phyloP scores from a whole-genome alignment of 169 alveolate genomes.

The Plasmodium inui region DNA sequence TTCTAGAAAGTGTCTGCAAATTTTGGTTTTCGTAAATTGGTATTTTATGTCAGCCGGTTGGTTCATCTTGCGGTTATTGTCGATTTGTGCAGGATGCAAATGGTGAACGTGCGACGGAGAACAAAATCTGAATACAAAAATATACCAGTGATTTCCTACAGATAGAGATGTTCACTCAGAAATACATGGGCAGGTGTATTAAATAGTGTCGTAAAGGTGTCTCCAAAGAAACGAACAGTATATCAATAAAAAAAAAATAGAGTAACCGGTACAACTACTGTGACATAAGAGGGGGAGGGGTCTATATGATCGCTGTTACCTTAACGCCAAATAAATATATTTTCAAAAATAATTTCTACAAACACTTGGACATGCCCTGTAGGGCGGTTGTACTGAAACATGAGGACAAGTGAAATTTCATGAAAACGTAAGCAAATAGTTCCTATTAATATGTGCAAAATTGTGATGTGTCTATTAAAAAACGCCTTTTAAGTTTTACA shows the following conservation, averaged over 20 bases:
- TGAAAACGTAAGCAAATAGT: slow-evolving; percentile 5
- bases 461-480: background rate
- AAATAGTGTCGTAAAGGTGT: background rate
- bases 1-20: slow-evolving; percentile 48
- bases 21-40: slow-evolving; percentile 67
- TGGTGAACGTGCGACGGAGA: too few relatives aligned
- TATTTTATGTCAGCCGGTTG: slow-evolving; percentile 19
- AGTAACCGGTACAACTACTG: background rate
- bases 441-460: background rate
- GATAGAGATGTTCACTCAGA: background rate
- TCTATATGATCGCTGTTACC: background rate
- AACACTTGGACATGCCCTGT: background rate
- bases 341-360: background rate
- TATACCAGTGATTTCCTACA: background rate
- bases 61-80: slow-evolving; percentile 20
- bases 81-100: background rate
- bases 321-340: background rate
- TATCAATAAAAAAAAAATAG: background rate
- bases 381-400: background rate
- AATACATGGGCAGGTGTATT: background rate
- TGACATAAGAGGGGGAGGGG: background rate
- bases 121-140: too few relatives aligned
- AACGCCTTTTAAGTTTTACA: background rate
- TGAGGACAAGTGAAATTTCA: background rate
- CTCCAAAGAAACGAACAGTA: background rate